Evolutionary conservation across 306 rosid species (phyloP).

Genomic region (Astragalus glycyphyllos): DNA sequence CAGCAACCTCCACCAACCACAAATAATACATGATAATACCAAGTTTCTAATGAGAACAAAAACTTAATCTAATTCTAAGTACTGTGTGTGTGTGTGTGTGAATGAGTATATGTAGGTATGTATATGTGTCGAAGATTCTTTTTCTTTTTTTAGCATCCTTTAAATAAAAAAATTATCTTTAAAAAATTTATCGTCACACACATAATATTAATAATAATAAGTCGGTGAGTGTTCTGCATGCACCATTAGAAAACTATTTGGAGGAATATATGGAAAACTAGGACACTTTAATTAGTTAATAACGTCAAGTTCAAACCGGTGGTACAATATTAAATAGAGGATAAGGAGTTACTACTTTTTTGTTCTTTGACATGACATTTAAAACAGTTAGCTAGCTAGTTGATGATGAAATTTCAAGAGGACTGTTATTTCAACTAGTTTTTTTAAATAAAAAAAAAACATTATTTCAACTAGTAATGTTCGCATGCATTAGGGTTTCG

Average conservation of each 20-base stretch:
- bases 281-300: slow-evolving; percentile 19
- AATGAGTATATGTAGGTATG: neutral
- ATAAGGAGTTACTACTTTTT: neutral
- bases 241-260: slow-evolving; percentile 38
- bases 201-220: neutral
- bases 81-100: neutral
- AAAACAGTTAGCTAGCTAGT: slow-evolving; percentile 30
- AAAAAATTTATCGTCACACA: no score
- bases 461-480: slow-evolving; percentile 54
- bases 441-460: no score
- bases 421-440: slow-evolving; percentile 54
- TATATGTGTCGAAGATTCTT: no score
- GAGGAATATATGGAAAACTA: neutral
- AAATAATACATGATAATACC: neutral
- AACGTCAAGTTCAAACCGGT: slow-evolving; percentile 20
- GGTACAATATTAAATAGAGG: slow-evolving; percentile 16
- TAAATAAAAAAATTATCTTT: no score
- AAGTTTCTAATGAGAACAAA: slow-evolving; percentile 45
- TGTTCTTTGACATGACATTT: slow-evolving; percentile 33
- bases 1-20: slow-evolving; percentile 49
- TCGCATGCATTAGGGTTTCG: slow-evolving; percentile 59
- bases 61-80: neutral
- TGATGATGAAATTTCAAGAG: slow-evolving; percentile 44
- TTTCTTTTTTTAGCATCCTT: no score
- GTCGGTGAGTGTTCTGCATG: slow-evolving; percentile 58